Percentiles rank a stretch among this genome's conserved stretches.
Conservation (phyloP, 2,329 filamentous ascomycete species). For the Colletotrichum noveboracense region DNA sequence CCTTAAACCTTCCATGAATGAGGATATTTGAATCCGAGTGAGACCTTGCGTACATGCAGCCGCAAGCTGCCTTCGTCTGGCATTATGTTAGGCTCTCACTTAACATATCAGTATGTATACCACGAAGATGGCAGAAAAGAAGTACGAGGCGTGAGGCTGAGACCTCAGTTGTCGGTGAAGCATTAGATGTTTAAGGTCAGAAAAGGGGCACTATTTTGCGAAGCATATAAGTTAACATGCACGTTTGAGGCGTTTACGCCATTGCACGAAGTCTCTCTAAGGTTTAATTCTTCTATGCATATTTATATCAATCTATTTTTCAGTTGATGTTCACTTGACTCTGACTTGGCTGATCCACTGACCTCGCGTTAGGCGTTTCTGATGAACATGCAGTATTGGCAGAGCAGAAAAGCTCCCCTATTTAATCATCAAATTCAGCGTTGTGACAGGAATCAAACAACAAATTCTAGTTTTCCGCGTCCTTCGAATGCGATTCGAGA, state of each 20-base stretch:
- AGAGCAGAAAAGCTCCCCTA: not conserved
- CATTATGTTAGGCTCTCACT: too few relatives aligned
- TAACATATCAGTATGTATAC: too few relatives aligned
- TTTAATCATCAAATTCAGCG: not conserved
- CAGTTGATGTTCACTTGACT: not conserved
- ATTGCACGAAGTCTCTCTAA: not conserved
- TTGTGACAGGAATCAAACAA: not conserved
- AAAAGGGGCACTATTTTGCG: not conserved
- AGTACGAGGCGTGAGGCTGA: accelerated
- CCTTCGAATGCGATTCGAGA: not conserved
- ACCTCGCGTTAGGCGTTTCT: not conserved
- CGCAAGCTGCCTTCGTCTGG: too few relatives aligned
- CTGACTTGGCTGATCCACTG: not conserved
- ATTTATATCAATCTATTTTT: not conserved
- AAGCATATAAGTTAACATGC: not conserved
- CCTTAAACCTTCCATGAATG: too few relatives aligned
- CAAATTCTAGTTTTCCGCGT: not conserved
- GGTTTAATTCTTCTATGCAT: accelerated
- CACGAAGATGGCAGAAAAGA: too few relatives aligned
- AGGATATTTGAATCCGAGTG: too few relatives aligned
- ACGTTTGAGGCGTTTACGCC: accelerated
- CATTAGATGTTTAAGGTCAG: not conserved
- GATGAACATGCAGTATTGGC: accelerated
- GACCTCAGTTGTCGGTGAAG: accelerated
- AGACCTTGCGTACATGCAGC: too few relatives aligned